Conservation (phyloP, 2,329 filamentous ascomycete species). For the Aspergillus clavatus region DNA sequence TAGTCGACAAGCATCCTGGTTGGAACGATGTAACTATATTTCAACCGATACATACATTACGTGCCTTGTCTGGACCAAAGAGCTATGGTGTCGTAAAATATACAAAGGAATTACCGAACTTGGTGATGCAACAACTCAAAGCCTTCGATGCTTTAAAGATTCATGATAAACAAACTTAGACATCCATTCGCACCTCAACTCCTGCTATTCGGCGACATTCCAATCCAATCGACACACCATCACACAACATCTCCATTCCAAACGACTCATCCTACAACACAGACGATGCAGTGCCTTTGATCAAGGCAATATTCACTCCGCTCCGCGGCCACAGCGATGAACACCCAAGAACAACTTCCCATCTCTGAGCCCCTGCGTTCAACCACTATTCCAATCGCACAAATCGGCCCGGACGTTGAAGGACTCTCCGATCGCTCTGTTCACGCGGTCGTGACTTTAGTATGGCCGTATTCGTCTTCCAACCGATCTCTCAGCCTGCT, state of each 20-base stretch:
- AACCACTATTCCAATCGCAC: constrained; percentile 36
- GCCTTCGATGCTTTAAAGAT: neutral
- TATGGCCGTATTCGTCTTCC: constrained; percentile 86
- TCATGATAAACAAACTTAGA: neutral
- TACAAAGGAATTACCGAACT: neutral
- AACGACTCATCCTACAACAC: neutral
- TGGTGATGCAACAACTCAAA: constrained; percentile 1
- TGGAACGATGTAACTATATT: neutral
- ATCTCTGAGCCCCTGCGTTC: constrained; percentile 20
- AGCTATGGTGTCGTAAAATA: neutral
- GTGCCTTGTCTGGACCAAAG: neutral
- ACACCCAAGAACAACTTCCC: constrained; percentile 21
- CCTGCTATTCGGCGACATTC: neutral
- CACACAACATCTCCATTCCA: neutral
- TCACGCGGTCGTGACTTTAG: constrained; percentile 71
- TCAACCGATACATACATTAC: constrained; percentile 3
- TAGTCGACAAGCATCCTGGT: no score
- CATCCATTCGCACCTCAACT: neutral
- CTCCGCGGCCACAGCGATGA: constrained; percentile 25
- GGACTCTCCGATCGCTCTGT: constrained; percentile 39
- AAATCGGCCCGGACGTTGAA: constrained; percentile 36
- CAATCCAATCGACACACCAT: neutral
- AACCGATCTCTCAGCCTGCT: constrained; percentile 70
- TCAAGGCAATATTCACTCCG: constrained; percentile 8
- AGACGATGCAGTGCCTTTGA: constrained; percentile 8